Evolutionary conservation across 2,329 filamentous ascomycete genomes (phyloP), one percentile per base, ranked within the genome.

Genomic region (Sordariomycetes sp.): DNA sequence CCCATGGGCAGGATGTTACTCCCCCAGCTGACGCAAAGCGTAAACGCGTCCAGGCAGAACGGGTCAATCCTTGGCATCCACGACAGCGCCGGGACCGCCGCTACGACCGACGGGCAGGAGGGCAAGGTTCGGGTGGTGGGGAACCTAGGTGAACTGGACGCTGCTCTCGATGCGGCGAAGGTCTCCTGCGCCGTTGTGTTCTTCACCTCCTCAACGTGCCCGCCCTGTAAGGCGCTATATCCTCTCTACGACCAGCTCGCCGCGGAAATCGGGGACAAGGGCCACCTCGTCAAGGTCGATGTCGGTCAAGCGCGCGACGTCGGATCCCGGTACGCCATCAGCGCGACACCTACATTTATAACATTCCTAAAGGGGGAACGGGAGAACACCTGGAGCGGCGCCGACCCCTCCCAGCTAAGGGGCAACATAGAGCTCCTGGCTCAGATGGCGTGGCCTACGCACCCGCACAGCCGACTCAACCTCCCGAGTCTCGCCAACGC

Each of bases 171-270:
- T 5, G 79, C 85, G 32, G 86, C 87, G 0, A 76, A 76, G 32
- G 75, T 79, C 5, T 84, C 86, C 1, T 90, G 86, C 60, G 89
- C 89, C 0, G 81, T 92, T 42, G 78, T 96, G 58, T 96, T 96
- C 75, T 97, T 97, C 72, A 96, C 92, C 0, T 95, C 89, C 3
- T 81, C 87, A 2, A 94, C 86, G 2, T 96, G 91, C 66, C 80
- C 83, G 1, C 90, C 91, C 0, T 96, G 92, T 77, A 92, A 87
- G 68, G 72, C 82, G 17, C 78, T 92, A 2, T 95, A 96, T 64
- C 89, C 91, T 1, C 71, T 85, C 0, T 97, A 89, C 64, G 87
- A 95, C 60, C 77, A 89, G 61, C 75, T 96, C 0, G 90, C 91
- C 1, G 81, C 79, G 28, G 86, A 95, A 66, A 77, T 85, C 32